Evolutionary conservation across 2,329 filamentous ascomycete species (phyloP), one percentile per base, ranked within the genome.

Genomic region (Calonectria henricotiae): DNA sequence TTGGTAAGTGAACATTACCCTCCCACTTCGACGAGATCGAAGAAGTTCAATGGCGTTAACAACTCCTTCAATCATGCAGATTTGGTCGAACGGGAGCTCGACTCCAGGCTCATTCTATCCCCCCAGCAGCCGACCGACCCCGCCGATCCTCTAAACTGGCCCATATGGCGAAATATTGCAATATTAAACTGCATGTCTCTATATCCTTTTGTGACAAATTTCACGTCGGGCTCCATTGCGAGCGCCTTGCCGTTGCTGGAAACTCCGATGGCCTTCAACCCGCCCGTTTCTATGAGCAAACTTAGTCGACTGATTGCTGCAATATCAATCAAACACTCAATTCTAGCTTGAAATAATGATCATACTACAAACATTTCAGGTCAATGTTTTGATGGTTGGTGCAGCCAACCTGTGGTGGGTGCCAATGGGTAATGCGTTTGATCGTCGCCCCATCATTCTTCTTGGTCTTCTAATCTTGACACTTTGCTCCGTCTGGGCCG

Each of bases 181-280:
- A 74, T 79, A 0, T 69, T 84, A 13, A 2, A 74, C 6, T 71
- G 76, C 2, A 76, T 75, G 3, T 78, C 80, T 0, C 35, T 80
- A 2, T 84, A 81, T 67, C 79, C 79, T 1, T 83, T 84, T 13
- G 67, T 74, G 1, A 75, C 75, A 44, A 83, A 83, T 67, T 84
- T 80, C 32, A 71, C 72, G 1, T 78, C 79, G 13, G 75, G 80
- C 2, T 73, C 75, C 1, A 76, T 84, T 1, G 78, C 82, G 0
- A 81, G 81, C 0, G 81, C 79, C 0, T 73, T 84, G 12, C 72
- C 76, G 0, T 39, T 82, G 2, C 82, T 82, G 80, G 51, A 35
- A 39, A 58, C 51, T 76, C 76, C 12, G 44, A 70, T 27, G 67
- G 73, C 7, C 82, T 82, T 15, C 32, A 58, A 58, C 51, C 51